These are phyloP conservation scores for Metschnikowia noctiluminum DNA, from an alignment of 805 yeast genomes.

Conservation along the genomic window DNA sequence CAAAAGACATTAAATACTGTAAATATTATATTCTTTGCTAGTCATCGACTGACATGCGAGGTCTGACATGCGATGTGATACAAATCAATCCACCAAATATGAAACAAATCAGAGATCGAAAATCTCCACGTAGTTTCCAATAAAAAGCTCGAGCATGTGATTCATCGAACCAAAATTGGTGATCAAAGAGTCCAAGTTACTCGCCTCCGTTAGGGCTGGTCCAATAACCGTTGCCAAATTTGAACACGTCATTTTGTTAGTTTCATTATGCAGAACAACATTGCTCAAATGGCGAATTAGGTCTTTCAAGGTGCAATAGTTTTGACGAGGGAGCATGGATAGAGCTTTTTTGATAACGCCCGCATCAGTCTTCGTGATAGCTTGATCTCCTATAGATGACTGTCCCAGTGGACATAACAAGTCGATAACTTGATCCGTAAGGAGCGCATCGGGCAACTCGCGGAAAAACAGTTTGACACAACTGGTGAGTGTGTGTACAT, in stretches of 20 bases:
- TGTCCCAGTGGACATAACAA: constrained; percentile 45
- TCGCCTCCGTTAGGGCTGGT: constrained; percentile 57
- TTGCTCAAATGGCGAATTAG: constrained; percentile 66
- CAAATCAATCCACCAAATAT: neutral
- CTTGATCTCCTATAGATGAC: constrained; percentile 12
- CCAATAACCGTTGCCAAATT: constrained; percentile 88
- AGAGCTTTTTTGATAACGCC: constrained; percentile 29
- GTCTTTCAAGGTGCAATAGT: constrained; percentile 64
- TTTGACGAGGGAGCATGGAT: constrained; percentile 54
- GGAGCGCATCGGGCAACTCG: constrained; percentile 81
- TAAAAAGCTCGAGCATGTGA: constrained; percentile 48
- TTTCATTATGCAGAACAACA: constrained; percentile 62
- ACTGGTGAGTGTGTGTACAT: constrained; percentile 83
- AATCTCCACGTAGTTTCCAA: constrained; percentile 37
- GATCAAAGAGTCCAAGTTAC: constrained; percentile 44
- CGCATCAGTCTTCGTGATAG: constrained; percentile 6
- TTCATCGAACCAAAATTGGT: constrained; percentile 55
- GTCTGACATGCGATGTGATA: too few species aligned
- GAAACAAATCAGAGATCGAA: constrained; percentile 4
- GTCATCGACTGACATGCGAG: neutral
- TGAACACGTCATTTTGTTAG: constrained; percentile 83
- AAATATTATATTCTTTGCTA: neutral
- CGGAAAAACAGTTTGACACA: constrained; percentile 80
- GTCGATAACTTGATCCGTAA: constrained; percentile 64
- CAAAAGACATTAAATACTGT: constrained; percentile 33